These are phyloP conservation scores for Phytophthora pseudosyringae DNA, from an alignment of 352 stramenopile species.

Conservation along the genomic window DNA sequence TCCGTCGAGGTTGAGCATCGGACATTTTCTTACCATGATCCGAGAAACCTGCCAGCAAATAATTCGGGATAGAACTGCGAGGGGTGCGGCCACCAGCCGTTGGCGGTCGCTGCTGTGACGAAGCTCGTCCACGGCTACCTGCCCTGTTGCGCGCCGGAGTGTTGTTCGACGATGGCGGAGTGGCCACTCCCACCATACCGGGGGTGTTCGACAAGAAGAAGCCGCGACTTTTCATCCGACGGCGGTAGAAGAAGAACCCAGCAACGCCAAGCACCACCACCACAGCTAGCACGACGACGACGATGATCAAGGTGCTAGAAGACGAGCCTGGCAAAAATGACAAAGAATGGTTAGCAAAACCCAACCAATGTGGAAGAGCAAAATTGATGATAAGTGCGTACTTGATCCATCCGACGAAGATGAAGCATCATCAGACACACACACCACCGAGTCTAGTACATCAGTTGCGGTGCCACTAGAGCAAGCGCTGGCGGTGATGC, in stretches of 20 bases:
- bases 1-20: constrained; percentile 41
- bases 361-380: neutral
- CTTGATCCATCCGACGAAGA: constrained; percentile 27
- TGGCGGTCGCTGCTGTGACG: constrained; percentile 36
- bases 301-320: constrained; percentile 55
- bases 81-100: constrained; percentile 30
- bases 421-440: constrained; percentile 40
- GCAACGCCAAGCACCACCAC: constrained; percentile 52
- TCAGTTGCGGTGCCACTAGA: constrained; percentile 40
- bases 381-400: constrained; percentile 13
- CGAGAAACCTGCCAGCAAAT: constrained; percentile 38
- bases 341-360: constrained; percentile 4
- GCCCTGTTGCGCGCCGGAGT: constrained; percentile 30
- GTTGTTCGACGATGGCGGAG: constrained; percentile 39
- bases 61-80: constrained; percentile 40
- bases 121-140: constrained; percentile 41
- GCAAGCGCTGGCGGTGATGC: constrained; percentile 46
- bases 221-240: constrained; percentile 48
- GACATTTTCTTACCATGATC: constrained; percentile 46
- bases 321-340: constrained; percentile 32
- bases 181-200: constrained; percentile 44
- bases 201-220: constrained; percentile 41
- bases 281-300: constrained; percentile 55
- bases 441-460: constrained; percentile 63
- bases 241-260: constrained; percentile 61